Conservation (phyloP, 2,329 filamentous ascomycete genomes). For the Colletotrichum incanum region DNA sequence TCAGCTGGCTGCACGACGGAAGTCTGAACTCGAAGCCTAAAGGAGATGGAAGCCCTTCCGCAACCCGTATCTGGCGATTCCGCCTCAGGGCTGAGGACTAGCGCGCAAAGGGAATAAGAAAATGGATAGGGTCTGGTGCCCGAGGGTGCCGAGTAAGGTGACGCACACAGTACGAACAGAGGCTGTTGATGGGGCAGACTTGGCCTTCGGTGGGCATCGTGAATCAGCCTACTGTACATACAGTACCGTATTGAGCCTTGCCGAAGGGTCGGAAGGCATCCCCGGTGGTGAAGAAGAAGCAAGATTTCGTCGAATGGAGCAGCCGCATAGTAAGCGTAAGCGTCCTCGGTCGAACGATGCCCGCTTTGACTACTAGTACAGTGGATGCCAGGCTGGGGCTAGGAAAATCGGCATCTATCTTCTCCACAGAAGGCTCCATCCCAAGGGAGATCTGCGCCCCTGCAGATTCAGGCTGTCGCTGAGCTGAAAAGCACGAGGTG, state of each 20-base stretch:
- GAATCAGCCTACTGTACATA: no score
- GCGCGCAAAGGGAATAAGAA: background rate
- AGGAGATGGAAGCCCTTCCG: slow-evolving; percentile 6
- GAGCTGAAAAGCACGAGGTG: background rate
- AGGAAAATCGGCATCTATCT: slow-evolving; percentile 13
- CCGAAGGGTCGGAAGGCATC: slow-evolving; percentile 4
- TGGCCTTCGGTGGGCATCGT: background rate
- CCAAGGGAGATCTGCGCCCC: slow-evolving; percentile 29
- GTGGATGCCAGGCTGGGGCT: slow-evolving; percentile 16
- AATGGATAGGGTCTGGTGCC: background rate
- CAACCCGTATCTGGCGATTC: background rate
- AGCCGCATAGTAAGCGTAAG: slow-evolving; percentile 9
- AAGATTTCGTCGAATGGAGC: slow-evolving; percentile 27
- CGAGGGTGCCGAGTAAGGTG: background rate
- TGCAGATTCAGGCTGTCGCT: slow-evolving; percentile 2
- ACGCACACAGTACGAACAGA: background rate
- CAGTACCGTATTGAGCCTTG: background rate
- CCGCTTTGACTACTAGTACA: slow-evolving; percentile 4
- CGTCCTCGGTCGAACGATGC: background rate
- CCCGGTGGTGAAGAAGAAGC: slow-evolving; percentile 13
- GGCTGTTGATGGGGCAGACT: background rate
- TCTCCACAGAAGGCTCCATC: slow-evolving; percentile 20
- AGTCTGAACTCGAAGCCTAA: background rate
- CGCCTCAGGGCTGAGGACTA: slow-evolving; percentile 21
- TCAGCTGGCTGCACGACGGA: slow-evolving; percentile 8